Evolutionary conservation across 1,284 basidiomycete species (phyloP), one percentile per base, ranked within the genome.

Genomic region (Cutaneotrichosporon sp.): DNA sequence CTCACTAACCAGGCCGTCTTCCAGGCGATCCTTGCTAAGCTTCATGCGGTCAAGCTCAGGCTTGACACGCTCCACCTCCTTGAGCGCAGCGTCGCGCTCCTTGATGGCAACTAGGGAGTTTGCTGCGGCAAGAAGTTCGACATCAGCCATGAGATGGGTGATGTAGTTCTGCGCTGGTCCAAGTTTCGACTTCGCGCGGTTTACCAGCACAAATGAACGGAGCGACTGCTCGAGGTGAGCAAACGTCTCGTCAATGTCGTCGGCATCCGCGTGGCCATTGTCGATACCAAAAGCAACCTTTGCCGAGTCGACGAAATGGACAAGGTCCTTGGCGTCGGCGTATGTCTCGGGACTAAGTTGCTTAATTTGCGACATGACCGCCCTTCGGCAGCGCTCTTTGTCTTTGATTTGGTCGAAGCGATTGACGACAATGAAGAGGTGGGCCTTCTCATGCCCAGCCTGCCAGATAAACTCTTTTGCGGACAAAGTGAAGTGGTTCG

Each of bases 401-500:
- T 97, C 89, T 68, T 84, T 82, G 76, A 98, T 97, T 70, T 90
- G 87, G 67, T 92, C 92, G 71, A 86, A 99, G 75, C 97, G 93
- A 82, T 99, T 60, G 70, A 98, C 94, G 44, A 98, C 96, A 66
- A 98, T 88, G 78, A 98, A 99, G 33, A 99, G 79, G 72, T 96
- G 96, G 0, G 94, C 91, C 79, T 98, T 98, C 77, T 98, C 96
- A 68, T 92, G 88, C 75, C 87, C 88, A 1, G 96, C 93, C 64
- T 85, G 91, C 79, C 80, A 83, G 39, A 99, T 81, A 79, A 99
- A 98, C 75, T 98, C 93, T 68, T 88, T 90, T 9, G 91, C 89
- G 0, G 90, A 94, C 7, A 97, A 81, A 0, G 96, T 99, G 71
- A 99, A 97, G 79, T 98, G 94, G 75, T 98, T 98, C 77, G 97